phyloP scores from a whole-genome alignment of 345 rosid species.

The Syzygium grande region DNA sequence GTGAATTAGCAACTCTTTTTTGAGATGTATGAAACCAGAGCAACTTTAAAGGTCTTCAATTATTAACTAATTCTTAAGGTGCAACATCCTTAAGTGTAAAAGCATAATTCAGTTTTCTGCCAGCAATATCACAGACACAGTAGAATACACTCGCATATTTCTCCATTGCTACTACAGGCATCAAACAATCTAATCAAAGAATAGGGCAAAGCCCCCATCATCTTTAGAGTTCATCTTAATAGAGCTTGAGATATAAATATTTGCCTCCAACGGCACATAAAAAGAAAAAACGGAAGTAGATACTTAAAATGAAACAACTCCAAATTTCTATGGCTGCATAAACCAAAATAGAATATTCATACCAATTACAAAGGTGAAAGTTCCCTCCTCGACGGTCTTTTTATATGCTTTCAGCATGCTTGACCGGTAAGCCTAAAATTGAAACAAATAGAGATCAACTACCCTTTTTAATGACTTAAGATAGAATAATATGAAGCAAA shows the following conservation, averaged over 20 bases:
- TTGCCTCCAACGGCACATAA: neutral
- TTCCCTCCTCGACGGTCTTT: slow-evolving; percentile 88
- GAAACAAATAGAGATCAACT: neutral
- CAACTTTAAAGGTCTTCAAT: slow-evolving; percentile 4
- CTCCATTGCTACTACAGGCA: slow-evolving; percentile 3
- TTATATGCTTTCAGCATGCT: slow-evolving; percentile 95
- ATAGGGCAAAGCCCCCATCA: neutral
- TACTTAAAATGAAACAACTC: neutral
- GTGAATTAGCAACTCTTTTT: slow-evolving; percentile 3
- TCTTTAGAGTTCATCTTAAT: neutral
- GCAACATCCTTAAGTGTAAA: neutral
- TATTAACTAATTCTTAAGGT: neutral
- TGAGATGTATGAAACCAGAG: slow-evolving; percentile 5
- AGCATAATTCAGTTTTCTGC: neutral
- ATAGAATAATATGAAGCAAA: neutral
- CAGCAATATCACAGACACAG: neutral
- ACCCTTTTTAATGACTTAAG: neutral
- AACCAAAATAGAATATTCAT: slow-evolving; percentile 26
- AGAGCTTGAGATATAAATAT: neutral
- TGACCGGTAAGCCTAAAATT: slow-evolving; percentile 64
- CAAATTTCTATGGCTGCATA: slow-evolving; percentile 8
- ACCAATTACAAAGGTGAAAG: slow-evolving; percentile 80
- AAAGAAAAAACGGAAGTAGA: neutral
- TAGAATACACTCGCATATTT: neutral
- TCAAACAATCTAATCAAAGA: slow-evolving; percentile 12